phyloP scores from a whole-genome alignment of 208 protist species.

The Novymonas esmeraldas region DNA sequence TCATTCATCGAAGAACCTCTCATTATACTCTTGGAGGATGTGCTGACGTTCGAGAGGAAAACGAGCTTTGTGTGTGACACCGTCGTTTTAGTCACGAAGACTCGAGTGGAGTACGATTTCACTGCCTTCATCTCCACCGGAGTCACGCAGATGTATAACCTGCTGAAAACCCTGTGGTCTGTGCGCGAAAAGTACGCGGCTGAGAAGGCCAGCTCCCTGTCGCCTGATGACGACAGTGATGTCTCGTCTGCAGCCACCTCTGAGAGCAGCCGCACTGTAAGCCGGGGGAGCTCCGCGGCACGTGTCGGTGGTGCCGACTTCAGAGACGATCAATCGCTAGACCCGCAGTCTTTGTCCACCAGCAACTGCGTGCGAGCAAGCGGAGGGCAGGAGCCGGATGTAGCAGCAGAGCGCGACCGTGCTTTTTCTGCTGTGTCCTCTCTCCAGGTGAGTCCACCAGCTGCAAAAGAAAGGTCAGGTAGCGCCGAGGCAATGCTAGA shows the following conservation, averaged over 20 bases:
- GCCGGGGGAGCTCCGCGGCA: conserved; percentile 1
- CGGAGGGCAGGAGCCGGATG: conserved; percentile 7
- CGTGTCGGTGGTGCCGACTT: neutral
- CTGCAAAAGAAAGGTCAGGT: neutral
- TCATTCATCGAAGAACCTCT: conserved; percentile 50
- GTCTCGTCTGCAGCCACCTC: neutral
- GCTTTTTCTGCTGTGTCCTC: neutral
- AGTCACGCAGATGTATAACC: conserved; percentile 42
- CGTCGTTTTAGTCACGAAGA: conserved; percentile 37
- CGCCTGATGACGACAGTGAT: neutral
- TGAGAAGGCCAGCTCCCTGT: conserved; percentile 11
- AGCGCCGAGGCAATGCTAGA: neutral
- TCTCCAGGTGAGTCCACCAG: neutral
- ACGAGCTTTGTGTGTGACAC: conserved; percentile 47
- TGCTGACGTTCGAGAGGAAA: conserved; percentile 38
- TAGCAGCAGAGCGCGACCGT: neutral
- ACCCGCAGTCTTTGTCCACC: neutral
- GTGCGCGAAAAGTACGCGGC: conserved; percentile 49
- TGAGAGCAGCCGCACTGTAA: neutral
- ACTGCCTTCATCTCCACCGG: conserved; percentile 52
- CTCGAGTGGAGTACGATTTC: conserved; percentile 37
- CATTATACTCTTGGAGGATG: conserved; percentile 48
- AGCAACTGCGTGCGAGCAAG: neutral
- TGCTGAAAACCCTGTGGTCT: conserved; percentile 57
- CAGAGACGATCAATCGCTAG: conserved; percentile 13